A percentile compares a stretch with the other conserved stretches of the same genome.
These are phyloP conservation scores for Paecilomyces niveus DNA, from an alignment of 2,329 filamentous ascomycete species.

Conservation along the genomic window DNA sequence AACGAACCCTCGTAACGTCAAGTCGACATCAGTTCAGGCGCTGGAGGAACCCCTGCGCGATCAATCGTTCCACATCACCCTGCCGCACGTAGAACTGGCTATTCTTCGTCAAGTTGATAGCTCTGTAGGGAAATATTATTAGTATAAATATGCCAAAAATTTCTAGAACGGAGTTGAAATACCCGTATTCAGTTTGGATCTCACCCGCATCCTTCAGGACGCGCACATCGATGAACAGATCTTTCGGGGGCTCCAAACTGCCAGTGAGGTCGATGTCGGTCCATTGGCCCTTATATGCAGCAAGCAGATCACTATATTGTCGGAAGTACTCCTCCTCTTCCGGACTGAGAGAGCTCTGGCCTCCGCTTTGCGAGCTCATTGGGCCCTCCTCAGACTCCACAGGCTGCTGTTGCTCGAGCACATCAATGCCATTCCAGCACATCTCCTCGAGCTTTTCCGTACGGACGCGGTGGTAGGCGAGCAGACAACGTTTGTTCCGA, in stretches of 20 bases:
- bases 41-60: conserved; percentile 90
- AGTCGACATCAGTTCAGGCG: conserved; percentile 61
- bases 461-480: conserved; percentile 87
- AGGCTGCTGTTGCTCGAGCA: conserved; percentile 62
- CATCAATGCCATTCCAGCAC: conserved; percentile 83
- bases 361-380: conserved; percentile 44
- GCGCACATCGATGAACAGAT: conserved; percentile 93
- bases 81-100: conserved; percentile 96
- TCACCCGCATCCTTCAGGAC: conserved; percentile 96
- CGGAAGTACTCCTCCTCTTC: conserved; percentile 96
- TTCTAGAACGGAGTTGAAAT: conserved; percentile 25
- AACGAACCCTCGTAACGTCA: conserved; percentile 3
- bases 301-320: conserved; percentile 82
- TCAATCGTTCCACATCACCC: conserved; percentile 89
- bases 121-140: conserved; percentile 43
- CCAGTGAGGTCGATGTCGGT: conserved; percentile 95
- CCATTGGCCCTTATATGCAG: conserved; percentile 98
- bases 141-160: not conserved
- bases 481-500: conserved; percentile 87
- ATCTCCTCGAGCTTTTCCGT: conserved; percentile 89
- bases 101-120: conserved; percentile 94
- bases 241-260: conserved; percentile 84
- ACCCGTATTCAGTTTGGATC: conserved; percentile 99
- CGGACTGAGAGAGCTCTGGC: conserved; percentile 72
- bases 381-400: conserved; percentile 17